Evolutionary conservation across 495 filamentous ascomycete species (phyloP).

Genomic region (Podospora tetraspora): DNA sequence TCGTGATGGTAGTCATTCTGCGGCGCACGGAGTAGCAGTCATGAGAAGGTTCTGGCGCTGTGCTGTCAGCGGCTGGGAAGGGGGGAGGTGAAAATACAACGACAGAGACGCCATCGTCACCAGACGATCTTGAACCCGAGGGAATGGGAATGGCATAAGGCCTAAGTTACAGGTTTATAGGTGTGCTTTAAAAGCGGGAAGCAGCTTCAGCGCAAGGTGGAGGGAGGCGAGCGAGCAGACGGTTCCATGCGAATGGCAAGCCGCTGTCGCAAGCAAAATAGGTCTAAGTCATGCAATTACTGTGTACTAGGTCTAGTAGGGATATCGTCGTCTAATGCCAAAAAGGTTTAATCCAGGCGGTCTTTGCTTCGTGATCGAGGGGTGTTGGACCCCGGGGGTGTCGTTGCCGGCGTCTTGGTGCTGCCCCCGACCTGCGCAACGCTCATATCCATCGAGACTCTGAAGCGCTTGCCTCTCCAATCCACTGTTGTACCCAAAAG

Average conservation of each 20-base stretch:
- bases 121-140: background rate
- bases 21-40: background rate
- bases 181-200: background rate
- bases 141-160: background rate
- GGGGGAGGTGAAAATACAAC: background rate
- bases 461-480: constrained; percentile 81
- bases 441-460: constrained; percentile 78
- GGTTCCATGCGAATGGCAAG: background rate
- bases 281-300: background rate
- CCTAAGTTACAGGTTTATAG: background rate
- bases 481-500: constrained; percentile 75
- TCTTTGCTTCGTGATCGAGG: constrained; percentile 25
- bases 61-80: background rate
- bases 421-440: constrained; percentile 45
- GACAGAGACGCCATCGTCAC: background rate
- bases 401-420: background rate
- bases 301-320: constrained; percentile 3
- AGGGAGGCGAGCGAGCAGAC: background rate
- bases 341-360: constrained; percentile 23
- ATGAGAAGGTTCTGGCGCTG: background rate
- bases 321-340: constrained; percentile 5
- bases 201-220: background rate
- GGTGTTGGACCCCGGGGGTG: constrained; percentile 5
- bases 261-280: background rate
- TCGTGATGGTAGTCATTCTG: background rate